A percentile compares a stretch with the other conserved stretches of the same genome.
Conservation (phyloP, 148 eudicot genomes). For the Vaccinium corymbosum region DNA sequence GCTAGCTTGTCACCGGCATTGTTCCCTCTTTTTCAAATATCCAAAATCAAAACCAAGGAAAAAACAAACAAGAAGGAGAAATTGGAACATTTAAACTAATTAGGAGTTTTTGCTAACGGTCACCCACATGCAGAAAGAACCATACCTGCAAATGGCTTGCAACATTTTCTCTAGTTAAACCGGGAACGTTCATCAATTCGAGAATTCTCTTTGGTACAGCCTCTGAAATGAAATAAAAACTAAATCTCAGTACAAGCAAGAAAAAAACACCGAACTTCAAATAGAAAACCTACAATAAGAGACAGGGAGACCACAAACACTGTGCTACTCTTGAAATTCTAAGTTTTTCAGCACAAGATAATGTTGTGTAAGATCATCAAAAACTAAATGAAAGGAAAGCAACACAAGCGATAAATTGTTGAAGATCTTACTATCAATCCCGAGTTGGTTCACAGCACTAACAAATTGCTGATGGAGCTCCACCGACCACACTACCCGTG, state of each 20-base stretch:
- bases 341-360: not conserved
- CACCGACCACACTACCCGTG: slow-evolving; percentile 66
- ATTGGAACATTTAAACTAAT: slow-evolving; percentile 19
- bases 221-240: slow-evolving; percentile 18
- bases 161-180: slow-evolving; percentile 59
- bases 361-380: not conserved
- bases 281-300: not conserved
- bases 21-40: slow-evolving; percentile 5
- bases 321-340: not conserved
- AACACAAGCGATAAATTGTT: slow-evolving; percentile 9
- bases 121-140: slow-evolving; percentile 8
- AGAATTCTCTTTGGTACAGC: slow-evolving; percentile 38
- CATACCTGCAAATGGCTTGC: slow-evolving; percentile 66
- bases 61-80: slow-evolving; percentile 31
- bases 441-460: slow-evolving; percentile 61
- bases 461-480: slow-evolving; percentile 74
- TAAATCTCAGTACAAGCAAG: not conserved
- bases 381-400: not conserved
- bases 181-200: slow-evolving; percentile 63
- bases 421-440: slow-evolving; percentile 51
- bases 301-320: not conserved
- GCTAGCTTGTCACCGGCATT: not conserved
- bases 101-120: not conserved
- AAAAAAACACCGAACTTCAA: not conserved
- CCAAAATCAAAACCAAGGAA: not conserved